Evolutionary conservation across 1,284 basidiomycete species (phyloP).

Genomic region (Ceratobasidium papillatum): DNA sequence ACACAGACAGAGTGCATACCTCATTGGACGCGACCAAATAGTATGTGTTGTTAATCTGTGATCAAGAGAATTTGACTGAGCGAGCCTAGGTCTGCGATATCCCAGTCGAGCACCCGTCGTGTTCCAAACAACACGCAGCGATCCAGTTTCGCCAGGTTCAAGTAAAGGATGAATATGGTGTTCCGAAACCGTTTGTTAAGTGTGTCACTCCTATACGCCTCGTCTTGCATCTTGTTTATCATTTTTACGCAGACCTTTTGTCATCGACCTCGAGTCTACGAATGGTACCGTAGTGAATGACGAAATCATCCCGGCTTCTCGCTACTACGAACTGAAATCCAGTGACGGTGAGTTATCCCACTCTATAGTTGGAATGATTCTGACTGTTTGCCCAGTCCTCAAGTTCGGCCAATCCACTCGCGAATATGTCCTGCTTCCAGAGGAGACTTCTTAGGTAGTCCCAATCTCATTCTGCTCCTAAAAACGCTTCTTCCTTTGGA

Average conservation of each 20-base stretch:
- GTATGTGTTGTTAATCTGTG: constrained; percentile 55
- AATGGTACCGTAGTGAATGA: constrained; percentile 95
- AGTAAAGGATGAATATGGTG: constrained; percentile 89
- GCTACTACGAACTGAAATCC: constrained; percentile 90
- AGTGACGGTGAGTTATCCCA: constrained; percentile 75
- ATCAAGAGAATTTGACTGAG: background rate
- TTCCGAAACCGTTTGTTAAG: constrained; percentile 80
- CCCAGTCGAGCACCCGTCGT: constrained; percentile 92
- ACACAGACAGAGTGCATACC: constrained; percentile 91
- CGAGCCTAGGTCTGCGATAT: constrained; percentile 75
- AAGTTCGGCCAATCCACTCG: constrained; percentile 88
- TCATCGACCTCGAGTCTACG: constrained; percentile 96
- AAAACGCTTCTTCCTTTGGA: background rate
- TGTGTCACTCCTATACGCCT: constrained; percentile 54
- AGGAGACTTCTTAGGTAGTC: constrained; percentile 61
- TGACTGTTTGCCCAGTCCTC: constrained; percentile 66
- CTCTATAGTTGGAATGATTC: background rate
- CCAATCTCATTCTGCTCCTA: background rate
- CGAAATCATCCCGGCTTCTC: constrained; percentile 80
- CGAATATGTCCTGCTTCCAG: constrained; percentile 90
- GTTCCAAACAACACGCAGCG: constrained; percentile 98
- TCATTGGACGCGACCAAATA: constrained; percentile 88
- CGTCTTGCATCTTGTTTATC: constrained; percentile 36
- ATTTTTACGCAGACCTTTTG: constrained; percentile 75
- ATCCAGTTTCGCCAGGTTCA: constrained; percentile 91